These are phyloP conservation scores for Aurantiochytrium sp. DNA, from an alignment of 108 stramenopile genomes.

Conservation along the genomic window DNA sequence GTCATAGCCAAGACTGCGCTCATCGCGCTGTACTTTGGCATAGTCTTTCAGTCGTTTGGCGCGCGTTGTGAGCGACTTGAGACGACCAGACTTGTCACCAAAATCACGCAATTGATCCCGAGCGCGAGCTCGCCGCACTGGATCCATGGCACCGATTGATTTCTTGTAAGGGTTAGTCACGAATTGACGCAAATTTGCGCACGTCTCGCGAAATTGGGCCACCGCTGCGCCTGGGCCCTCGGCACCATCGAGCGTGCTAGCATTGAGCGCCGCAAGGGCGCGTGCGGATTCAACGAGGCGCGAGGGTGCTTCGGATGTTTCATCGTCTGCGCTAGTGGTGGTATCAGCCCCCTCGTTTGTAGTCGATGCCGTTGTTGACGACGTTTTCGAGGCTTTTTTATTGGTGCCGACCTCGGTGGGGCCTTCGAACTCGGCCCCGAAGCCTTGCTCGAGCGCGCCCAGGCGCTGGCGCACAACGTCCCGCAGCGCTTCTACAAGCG, in stretches of 20 bases:
- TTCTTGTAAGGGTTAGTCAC: background rate
- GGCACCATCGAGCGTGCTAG: background rate
- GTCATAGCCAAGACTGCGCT: background rate
- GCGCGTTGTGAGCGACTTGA: background rate
- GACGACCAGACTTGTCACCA: background rate
- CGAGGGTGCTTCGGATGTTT: background rate
- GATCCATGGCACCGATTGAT: background rate
- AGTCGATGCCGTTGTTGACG: background rate
- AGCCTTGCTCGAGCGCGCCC: background rate
- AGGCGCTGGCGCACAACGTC: background rate
- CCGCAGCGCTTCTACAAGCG: background rate
- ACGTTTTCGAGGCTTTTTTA: background rate
- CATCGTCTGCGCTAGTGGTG: no score
- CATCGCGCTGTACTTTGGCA: background rate
- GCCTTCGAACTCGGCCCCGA: background rate
- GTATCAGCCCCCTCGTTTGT: no score
- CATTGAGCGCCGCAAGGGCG: background rate
- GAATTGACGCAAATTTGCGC: background rate
- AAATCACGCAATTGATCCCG: background rate
- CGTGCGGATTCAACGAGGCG: background rate
- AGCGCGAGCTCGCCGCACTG: background rate
- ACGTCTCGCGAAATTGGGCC: background rate
- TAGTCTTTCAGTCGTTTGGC: background rate
- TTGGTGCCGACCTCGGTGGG: background rate
- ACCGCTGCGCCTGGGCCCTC: background rate